A percentile compares a stretch with the other conserved stretches of the same genome.
Evolutionary conservation across 2,329 filamentous ascomycete species (phyloP).

Genomic region (Aspergillus ochraceus): DNA sequence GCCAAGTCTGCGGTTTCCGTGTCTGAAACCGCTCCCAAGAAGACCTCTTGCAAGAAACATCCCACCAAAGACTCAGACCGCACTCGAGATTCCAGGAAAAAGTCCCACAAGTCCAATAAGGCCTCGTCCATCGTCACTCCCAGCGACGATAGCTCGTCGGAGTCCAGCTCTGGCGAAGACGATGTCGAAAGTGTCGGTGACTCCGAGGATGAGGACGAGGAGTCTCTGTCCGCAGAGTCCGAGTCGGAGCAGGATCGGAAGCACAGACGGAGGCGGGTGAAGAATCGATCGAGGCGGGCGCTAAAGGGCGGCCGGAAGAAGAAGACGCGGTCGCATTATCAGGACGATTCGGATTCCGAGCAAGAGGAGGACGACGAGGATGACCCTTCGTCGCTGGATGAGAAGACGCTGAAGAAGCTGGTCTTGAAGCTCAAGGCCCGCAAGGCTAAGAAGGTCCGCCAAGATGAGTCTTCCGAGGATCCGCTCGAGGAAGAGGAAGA

Average conservation of each 20-base stretch:
- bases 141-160: constrained; percentile 24
- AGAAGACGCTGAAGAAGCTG: constrained; percentile 33
- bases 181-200: constrained; percentile 18
- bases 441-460: constrained; percentile 30
- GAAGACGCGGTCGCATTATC: constrained; percentile 36
- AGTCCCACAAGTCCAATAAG: constrained; percentile 23
- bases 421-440: constrained; percentile 36
- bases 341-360: constrained; percentile 26
- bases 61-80: constrained; percentile 19
- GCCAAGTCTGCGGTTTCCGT: constrained; percentile 20
- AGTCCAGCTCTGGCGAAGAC: constrained; percentile 22
- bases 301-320: constrained; percentile 34
- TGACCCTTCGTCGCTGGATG: constrained; percentile 24
- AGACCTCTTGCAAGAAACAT: constrained; percentile 35
- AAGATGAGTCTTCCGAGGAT: constrained; percentile 31
- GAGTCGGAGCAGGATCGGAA: constrained; percentile 26
- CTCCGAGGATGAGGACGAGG: constrained; percentile 15
- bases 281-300: constrained; percentile 35
- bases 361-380: constrained; percentile 28
- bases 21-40: constrained; percentile 27
- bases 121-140: constrained; percentile 17
- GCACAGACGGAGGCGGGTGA: constrained; percentile 38
- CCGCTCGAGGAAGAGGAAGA: constrained; percentile 34
- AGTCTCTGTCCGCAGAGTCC: constrained; percentile 14
- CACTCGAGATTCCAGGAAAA: constrained; percentile 23